These are phyloP conservation scores for Cynanchum wilfordii DNA, from an alignment of 257 asterid genomes.

Conservation along the genomic window DNA sequence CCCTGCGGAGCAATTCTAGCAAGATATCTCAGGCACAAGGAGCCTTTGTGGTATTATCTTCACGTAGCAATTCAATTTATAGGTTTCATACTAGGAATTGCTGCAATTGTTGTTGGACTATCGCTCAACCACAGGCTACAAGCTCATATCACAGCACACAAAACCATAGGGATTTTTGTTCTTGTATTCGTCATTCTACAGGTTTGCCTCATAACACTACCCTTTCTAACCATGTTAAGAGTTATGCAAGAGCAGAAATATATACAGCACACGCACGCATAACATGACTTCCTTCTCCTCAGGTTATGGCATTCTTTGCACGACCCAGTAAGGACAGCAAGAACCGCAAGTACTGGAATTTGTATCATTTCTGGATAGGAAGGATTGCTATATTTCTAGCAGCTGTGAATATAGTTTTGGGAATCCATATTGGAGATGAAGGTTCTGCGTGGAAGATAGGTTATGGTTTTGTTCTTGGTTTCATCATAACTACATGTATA, in stretches of 20 bases:
- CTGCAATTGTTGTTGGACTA: constrained; percentile 62
- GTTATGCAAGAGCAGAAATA: not conserved
- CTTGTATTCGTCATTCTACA: constrained; percentile 67
- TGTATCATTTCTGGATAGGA: constrained; percentile 72
- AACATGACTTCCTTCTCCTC: not conserved
- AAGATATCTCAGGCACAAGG: constrained; percentile 61
- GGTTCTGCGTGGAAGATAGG: constrained; percentile 63
- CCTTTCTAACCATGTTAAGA: not conserved
- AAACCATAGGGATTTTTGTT: constrained; percentile 73
- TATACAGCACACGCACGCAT: not conserved
- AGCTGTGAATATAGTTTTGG: constrained; percentile 62
- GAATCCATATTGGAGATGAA: constrained; percentile 64
- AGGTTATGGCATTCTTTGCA: constrained; percentile 70
- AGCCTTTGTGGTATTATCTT: constrained; percentile 66
- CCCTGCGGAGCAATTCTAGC: constrained; percentile 78
- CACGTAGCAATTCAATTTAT: constrained; percentile 62
- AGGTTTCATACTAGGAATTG: constrained; percentile 69
- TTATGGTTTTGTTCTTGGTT: constrained; percentile 63
- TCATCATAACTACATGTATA: constrained; percentile 36
- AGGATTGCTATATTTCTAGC: constrained; percentile 69
- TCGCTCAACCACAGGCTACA: constrained; percentile 59
- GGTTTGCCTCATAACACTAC: constrained; percentile 28
- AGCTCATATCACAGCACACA: constrained; percentile 57
- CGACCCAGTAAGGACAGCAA: constrained; percentile 69
- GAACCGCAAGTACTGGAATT: constrained; percentile 57